Base-by-base conservation (phyloP, 139 green algal species). In the Desmodesmus armatus region DNA sequence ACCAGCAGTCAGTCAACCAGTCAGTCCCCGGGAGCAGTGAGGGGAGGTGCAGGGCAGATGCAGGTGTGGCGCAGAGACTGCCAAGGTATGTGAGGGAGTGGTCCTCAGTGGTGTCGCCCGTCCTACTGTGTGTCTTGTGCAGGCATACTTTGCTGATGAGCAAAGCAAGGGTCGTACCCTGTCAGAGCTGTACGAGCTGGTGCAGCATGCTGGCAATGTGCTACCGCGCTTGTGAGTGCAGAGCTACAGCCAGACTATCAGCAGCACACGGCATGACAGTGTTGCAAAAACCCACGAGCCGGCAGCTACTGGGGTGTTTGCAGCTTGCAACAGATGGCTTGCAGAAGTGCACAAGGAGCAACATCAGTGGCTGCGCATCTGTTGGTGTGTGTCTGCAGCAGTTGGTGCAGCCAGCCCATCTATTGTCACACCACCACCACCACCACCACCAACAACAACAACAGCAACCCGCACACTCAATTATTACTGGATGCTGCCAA, bases 201-300 rank as follows among this genome's bases (percentile, higher is more conserved):
- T 99, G 82, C 97, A 99, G 90, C 95, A 99, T 87, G 95, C 96
- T 6, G 97, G 97, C 72, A 98, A 99, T 85, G 94, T 99, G 0
- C 85, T 99, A n/a, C 97, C 97, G 0, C 88, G 97, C 44, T 89
- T 99, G 89, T 97, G 87, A 94, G 91, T 90, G 17, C 13, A 44
- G 29, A 58, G 69, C 21, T 39, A 27, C 69, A 41, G 29, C 1
- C 19, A 41, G 15, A 15, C 29, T 23, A 29, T 27, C 63, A 72
- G n/a, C 63, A 40, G 63, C 58, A 47, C 13, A 15, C 43, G 33
- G 25, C 9, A 13, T 7, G 21, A 13, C 66, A 75, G 27, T 33
- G 66, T 29, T 25, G 69, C 21, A 55, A 78, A 2, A 9, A 31
- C 15, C 69, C 53, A 39, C 15, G 3, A 72, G 63, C 63, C 40